Evolutionary conservation across 2,329 filamentous ascomycete genomes (phyloP), one percentile per base, ranked within the genome.

Genomic region (Arthrobotrys sphaeroides): DNA sequence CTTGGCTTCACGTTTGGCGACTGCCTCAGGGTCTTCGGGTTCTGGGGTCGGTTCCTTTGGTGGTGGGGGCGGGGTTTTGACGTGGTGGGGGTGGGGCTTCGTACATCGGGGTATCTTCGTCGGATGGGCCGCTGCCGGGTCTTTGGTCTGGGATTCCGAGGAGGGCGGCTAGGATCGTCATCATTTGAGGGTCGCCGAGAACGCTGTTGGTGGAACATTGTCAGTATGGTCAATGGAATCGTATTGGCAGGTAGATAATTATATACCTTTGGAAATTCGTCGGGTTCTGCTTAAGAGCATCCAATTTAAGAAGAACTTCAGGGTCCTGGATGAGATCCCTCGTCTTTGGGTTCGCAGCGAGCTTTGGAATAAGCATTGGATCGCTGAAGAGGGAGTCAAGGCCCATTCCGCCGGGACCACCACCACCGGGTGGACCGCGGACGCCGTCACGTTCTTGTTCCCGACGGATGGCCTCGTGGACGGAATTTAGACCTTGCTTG

Each of bases 361-460:
- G 90, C 86, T 99, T 99, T 82, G 92, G 88, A 77, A 96, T 86
- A 79, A 99, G 85, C 81, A 93, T 89, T 16, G 95, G 95, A 82
- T 99, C 96, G 82, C 89, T 94, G 87, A 99, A 98, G 87, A 99
- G 94, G 82, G 89, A 88, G 79, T 91, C 92, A n/a, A 99, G 85
- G 49, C 93, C 93, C 64, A 88, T 91, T 38, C 85, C 86, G 5
- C 91, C 90, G 80, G 94, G 90, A 62, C 85, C 87, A 68, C 85
- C 84, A 16, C 87, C 82, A 26, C 51, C 69, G 22, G 75, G 65
- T 70, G 80, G 45, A 80, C 81, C 83, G 83, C 77, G 81, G 81
- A 80, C 84, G n/a, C 87, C 87, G 79, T 89, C 88, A n/a, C 83
- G 87, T 80, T 84, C 84, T 20, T 88, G 89, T 82, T 95, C 92